Evolutionary conservation across 1,139 yeast species (phyloP).

Genomic region (Suhomyces coccinellae): DNA sequence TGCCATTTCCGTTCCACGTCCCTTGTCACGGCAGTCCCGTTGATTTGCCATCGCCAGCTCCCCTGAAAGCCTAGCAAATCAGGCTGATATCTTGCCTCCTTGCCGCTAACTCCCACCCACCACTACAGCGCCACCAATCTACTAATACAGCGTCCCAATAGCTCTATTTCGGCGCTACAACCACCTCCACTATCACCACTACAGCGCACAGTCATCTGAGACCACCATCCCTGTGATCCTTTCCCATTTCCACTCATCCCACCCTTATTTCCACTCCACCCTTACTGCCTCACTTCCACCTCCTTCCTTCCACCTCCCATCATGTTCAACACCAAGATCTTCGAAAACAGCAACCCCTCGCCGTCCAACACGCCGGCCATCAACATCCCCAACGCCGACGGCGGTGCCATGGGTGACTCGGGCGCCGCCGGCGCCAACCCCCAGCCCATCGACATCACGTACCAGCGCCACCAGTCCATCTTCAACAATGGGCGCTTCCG

Average conservation of each 20-base stretch:
- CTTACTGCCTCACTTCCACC: background rate
- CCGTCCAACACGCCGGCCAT: conserved; percentile 20
- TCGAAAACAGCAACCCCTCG: conserved; percentile 17
- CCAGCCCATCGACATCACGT: conserved; percentile 51
- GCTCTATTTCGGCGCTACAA: too few species aligned
- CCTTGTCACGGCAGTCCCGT: background rate
- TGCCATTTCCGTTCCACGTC: too few species aligned
- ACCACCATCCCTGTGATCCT: too few species aligned
- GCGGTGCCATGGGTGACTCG: conserved; percentile 3
- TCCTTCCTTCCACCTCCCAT: background rate
- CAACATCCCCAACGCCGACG: conserved; percentile 18
- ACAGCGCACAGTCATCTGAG: too few species aligned
- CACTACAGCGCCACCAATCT: too few species aligned
- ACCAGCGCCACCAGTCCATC: conserved; percentile 46
- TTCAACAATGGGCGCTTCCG: conserved; percentile 47
- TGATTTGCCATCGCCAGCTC: background rate
- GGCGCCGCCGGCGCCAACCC: conserved; percentile 20
- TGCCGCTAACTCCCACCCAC: too few species aligned
- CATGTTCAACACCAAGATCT: conserved; percentile 23
- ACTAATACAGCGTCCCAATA: too few species aligned
- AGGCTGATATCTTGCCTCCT: too few species aligned
- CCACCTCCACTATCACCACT: too few species aligned
- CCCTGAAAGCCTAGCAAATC: background rate
- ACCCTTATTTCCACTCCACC: background rate
- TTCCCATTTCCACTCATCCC: too few species aligned